Percentiles rank a stretch among this genome's conserved stretches.
phyloP scores from a whole-genome alignment of 352 stramenopile species.

The Saprolegnia diclina region DNA sequence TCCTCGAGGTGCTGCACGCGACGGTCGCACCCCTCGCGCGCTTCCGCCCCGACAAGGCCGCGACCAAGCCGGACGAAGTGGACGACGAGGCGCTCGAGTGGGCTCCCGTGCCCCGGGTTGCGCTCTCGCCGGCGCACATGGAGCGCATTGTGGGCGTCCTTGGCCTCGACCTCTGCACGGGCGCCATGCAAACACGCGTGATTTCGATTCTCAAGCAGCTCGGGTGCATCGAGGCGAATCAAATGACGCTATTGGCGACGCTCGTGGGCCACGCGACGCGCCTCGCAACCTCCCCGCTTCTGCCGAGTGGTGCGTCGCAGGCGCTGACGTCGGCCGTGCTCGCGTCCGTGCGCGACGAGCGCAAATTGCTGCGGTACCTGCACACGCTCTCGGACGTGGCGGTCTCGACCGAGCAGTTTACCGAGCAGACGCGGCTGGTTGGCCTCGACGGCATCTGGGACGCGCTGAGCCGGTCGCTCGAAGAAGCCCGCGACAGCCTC shows the following conservation, averaged over 20 bases:
- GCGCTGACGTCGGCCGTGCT: conserved; percentile 66
- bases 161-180: conserved; percentile 69
- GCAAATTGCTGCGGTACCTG: conserved; percentile 94
- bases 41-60: conserved; percentile 41
- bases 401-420: conserved; percentile 60
- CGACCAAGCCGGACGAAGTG: conserved; percentile 29
- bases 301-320: conserved; percentile 24
- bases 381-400: conserved; percentile 91
- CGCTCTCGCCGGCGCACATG: conserved; percentile 51
- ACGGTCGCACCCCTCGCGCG: conserved; percentile 83
- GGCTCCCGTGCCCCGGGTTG: conserved; percentile 56
- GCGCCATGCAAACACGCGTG: conserved; percentile 77
- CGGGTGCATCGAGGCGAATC: conserved; percentile 56
- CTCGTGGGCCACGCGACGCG: conserved; percentile 56
- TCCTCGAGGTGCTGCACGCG: conserved; percentile 89
- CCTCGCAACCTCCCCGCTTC: conserved; percentile 36
- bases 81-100: conserved; percentile 54
- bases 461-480: conserved; percentile 56
- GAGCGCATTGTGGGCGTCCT: conserved; percentile 59
- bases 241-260: conserved; percentile 52
- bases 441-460: conserved; percentile 72
- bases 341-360: conserved; percentile 77
- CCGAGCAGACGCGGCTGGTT: conserved; percentile 61
- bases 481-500: conserved; percentile 67
- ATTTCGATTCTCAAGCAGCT: conserved; percentile 74